phyloP scores from a whole-genome alignment of 176 grass and related monocot genomes.

The Typha latifolia region DNA sequence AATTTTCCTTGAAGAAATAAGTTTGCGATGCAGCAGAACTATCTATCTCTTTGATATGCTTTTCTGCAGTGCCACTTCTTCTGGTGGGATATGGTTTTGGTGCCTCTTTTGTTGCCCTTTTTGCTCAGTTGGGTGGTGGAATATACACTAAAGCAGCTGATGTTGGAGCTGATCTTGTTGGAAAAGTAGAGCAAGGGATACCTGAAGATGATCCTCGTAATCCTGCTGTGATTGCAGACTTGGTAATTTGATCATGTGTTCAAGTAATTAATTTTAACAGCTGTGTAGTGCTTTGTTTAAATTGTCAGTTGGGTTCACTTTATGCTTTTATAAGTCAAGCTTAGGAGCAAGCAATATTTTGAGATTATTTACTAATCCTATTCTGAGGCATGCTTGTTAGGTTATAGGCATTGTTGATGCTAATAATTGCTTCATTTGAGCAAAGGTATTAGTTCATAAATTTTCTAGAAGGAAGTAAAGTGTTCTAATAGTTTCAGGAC shows the following conservation, averaged over 20 bases:
- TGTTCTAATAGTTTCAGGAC: no score
- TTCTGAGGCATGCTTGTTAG: no score
- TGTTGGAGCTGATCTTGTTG: slow-evolving; percentile 97
- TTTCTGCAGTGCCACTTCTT: slow-evolving; percentile 91
- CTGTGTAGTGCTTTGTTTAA: background rate
- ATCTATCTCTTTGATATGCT: slow-evolving; percentile 4
- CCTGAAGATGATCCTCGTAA: slow-evolving; percentile 99
- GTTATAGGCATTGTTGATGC: no score
- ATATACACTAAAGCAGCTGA: slow-evolving; percentile 99
- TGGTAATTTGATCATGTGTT: slow-evolving; percentile 50
- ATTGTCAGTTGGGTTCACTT: background rate
- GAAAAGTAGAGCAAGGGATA: slow-evolving; percentile 99
- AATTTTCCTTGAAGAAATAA: background rate
- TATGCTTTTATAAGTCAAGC: background rate
- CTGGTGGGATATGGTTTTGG: slow-evolving; percentile 99
- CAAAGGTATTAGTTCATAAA: no score
- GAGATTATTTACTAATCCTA: no score
- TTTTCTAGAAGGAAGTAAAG: no score
- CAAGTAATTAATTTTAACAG: background rate
- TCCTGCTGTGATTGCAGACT: slow-evolving; percentile 98
- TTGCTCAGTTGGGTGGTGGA: slow-evolving; percentile 96
- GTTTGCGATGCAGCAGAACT: background rate
- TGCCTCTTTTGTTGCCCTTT: slow-evolving; percentile 98
- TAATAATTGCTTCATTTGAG: no score
- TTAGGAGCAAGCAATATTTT: no score